Base-by-base conservation (phyloP, 495 filamentous ascomycete genomes). In the Aspergillus conjunctus region DNA sequence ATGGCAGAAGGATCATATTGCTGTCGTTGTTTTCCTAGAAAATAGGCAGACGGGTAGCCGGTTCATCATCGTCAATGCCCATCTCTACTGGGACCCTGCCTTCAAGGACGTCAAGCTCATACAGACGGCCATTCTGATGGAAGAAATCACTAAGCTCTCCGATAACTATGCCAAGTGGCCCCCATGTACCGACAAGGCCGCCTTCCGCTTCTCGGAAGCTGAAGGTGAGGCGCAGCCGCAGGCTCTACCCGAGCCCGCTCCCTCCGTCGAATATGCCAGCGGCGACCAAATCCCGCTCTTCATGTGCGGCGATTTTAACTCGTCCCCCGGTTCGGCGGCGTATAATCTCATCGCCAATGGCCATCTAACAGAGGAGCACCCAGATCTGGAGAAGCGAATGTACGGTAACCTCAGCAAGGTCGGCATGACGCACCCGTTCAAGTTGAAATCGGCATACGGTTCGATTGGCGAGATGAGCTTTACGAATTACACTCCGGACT, bases 1-100 rank as follows among this genome's bases (percentile, higher is more conserved):
- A 17, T 98, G 97, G 94, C 92, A 93, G 59, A 90, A 93, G 76
- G 94, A 98, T 76, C 91, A 98, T 68, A 96, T 98, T 66, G 93
- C 89, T 12, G 85, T 96, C 18, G 84, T 96, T 30, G 81, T 89
- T 56, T 94, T 98, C 74, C 82, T 98, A 52, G 95, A 98, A 72
- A 97, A 96, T 66, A 83, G 92, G 15, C 74, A 80, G 58, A 98
- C 93, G 2, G 94, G 94, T 2, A 85, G 90, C 1, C 87, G 95
- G 15, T 78, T 98, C 59, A 95, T 98, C 50, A 87, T 97, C 11
- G 91, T 89, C 30, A 98, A 98, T 66, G 89, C 91, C 4, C 94
- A 98, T 76, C 81, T 98, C 44, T 92, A 89, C 69, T 98, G 94
- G 94, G 92, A 98, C 63, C 92, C 91, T 0, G 86, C 80, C 3